These are phyloP conservation scores for Sporobolomyces phaffii DNA, from an alignment of 768 basidiomycete genomes.

Conservation along the genomic window DNA sequence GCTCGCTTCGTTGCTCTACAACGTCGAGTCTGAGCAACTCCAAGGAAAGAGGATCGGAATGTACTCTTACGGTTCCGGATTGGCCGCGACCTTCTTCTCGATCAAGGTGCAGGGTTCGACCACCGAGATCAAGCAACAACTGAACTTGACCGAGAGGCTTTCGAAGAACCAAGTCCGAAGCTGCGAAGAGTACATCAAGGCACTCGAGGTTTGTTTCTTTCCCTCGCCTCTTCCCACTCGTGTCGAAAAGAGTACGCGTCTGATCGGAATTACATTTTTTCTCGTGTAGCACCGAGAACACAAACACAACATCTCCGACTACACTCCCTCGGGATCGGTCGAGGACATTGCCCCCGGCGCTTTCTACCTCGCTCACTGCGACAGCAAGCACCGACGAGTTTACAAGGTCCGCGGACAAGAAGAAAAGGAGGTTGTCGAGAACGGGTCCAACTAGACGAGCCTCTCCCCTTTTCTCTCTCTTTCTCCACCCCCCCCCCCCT, in stretches of 20 bases:
- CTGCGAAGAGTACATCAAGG: slow-evolving; percentile 83
- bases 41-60: slow-evolving; percentile 78
- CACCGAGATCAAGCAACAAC: slow-evolving; percentile 66
- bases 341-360: slow-evolving; percentile 91
- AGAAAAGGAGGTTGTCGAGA: slow-evolving; percentile 1
- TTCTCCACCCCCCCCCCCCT: too few relatives aligned
- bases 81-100: slow-evolving; percentile 90
- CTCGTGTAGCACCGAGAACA: slow-evolving; percentile 74
- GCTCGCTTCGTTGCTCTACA: slow-evolving; percentile 75
- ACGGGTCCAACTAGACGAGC: background rate
- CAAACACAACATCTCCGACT: slow-evolving; percentile 85
- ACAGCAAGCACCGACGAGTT: slow-evolving; percentile 83
- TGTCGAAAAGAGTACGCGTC: too few relatives aligned
- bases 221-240: background rate
- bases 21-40: slow-evolving; percentile 63
- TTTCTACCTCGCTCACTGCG: slow-evolving; percentile 86
- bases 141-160: slow-evolving; percentile 72
- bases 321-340: slow-evolving; percentile 74
- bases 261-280: too few relatives aligned
- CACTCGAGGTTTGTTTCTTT: slow-evolving; percentile 52
- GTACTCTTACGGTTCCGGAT: slow-evolving; percentile 95
- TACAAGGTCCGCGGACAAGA: slow-evolving; percentile 54
- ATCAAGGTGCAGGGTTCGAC: slow-evolving; percentile 83
- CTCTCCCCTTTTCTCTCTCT: too few relatives aligned
- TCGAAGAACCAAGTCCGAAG: slow-evolving; percentile 82